Base-by-base conservation (phyloP, 1,284 basidiomycete species). In the Phylloboletellus chloephorus region DNA sequence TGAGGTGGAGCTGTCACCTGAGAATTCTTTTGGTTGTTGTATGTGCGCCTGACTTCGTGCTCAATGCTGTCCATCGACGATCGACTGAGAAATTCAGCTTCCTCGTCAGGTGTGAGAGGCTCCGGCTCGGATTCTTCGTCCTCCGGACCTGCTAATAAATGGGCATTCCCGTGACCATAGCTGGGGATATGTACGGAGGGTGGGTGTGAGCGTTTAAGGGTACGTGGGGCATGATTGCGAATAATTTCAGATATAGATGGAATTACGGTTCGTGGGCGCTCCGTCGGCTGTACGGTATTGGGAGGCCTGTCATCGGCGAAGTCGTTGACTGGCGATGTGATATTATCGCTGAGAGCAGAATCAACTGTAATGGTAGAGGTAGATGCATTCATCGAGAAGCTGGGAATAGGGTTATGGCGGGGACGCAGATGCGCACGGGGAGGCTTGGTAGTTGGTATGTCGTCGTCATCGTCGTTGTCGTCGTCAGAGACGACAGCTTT, bases 161-260 rank as follows among this genome's bases (percentile, higher is more conserved):
- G 72, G 12, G 66, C 67, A 46, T 72, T 67, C 47, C 67, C 74
- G 30, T 69, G 71, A 21, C 66, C 60, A 54, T 71, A 73, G 7
- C 74, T 71, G 9, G 74, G 67, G 21, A 69, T 64, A 37, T 72
- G 68, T 28, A 61, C 58, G 12, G 69, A 67, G 12, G 68, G 57
- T 39, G 70, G 67, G 13, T 46, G 48, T 7, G 68, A 63, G 23
- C 69, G 71, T 52, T 74, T 74, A 37, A 68, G 67, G 45, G 75
- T 67, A 20, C 68, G 68, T 21, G 80, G 79, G 4, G 80, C 77
- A 61, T 89, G 79, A 20, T 72, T 74, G 31, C 82, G 78, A 46
- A 89, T 89, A 47, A 89, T 89, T 41, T 90, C 87, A 31, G 81
- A 84, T 55, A 89, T 90, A 13, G 84, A 86, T 34, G 87, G 86